phyloP scores from a whole-genome alignment of 2,329 filamentous ascomycete genomes.

The Colletotrichum karsti region DNA sequence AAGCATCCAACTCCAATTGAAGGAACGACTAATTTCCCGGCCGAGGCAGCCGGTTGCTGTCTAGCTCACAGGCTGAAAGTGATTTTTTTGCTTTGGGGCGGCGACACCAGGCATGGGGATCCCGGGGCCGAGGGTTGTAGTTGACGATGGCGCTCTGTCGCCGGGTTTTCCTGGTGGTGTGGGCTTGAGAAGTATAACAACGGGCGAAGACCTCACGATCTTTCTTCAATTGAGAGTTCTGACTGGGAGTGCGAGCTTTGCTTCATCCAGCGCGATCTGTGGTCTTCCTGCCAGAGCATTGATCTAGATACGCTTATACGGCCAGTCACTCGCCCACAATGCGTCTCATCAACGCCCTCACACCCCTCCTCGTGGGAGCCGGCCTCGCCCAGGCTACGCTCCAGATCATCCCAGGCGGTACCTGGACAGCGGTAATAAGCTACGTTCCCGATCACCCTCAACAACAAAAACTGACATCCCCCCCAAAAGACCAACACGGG shows the following conservation, averaged over 20 bases:
- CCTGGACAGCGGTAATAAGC: conserved; percentile 51
- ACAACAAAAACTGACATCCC: background rate
- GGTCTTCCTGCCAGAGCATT: background rate
- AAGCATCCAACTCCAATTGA: conserved; percentile 5
- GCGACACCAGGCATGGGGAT: background rate
- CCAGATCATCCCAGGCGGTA: conserved; percentile 52
- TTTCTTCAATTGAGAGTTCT: background rate
- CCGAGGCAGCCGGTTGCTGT: background rate
- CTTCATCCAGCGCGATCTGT: background rate
- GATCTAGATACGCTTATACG: background rate
- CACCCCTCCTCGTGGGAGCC: conserved; percentile 9
- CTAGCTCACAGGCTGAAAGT: conserved; percentile 1
- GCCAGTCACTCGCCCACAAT: background rate
- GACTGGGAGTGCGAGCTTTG: background rate
- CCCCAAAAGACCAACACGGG: conserved; percentile 49
- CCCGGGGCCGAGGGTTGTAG: conserved; percentile 3
- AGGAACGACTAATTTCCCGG: conserved; percentile 13
- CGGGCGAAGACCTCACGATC: background rate
- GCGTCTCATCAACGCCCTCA: conserved; percentile 9
- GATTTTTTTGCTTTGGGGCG: too few species aligned
- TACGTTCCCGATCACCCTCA: background rate
- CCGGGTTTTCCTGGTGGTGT: background rate
- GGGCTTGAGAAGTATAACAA: background rate
- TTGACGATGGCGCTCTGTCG: background rate
- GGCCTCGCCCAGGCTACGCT: conserved; percentile 31